Conservation (phyloP, 2,329 filamentous ascomycete genomes). For the Fusarium longipes region DNA sequence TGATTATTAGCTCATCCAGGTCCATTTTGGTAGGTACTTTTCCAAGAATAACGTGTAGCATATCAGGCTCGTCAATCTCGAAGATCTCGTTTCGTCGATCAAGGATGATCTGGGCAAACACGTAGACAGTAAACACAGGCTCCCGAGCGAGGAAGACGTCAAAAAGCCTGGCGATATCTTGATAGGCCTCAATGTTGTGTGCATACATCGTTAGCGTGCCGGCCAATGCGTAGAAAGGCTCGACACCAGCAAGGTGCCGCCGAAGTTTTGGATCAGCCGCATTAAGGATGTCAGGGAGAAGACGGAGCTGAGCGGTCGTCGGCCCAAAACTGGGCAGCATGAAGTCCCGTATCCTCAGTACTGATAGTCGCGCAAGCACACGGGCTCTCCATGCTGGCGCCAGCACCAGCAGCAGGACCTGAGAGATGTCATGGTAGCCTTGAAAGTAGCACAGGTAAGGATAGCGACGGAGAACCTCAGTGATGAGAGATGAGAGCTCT, state of each 20-base stretch:
- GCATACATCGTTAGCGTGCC: conserved; percentile 96
- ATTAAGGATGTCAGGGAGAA: conserved; percentile 85
- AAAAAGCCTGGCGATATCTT: conserved; percentile 89
- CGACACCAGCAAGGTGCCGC: conserved; percentile 78
- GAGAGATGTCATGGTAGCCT: conserved; percentile 98
- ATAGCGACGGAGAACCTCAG: conserved; percentile 80
- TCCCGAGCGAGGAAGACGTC: conserved; percentile 90
- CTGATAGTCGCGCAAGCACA: conserved; percentile 82
- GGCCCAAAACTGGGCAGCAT: conserved; percentile 91
- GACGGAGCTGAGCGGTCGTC: conserved; percentile 83
- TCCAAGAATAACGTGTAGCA: conserved; percentile 88
- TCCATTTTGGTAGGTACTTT: conserved; percentile 86
- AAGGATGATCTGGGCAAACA: conserved; percentile 90
- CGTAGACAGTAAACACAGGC: conserved; percentile 88
- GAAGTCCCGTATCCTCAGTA: conserved; percentile 93
- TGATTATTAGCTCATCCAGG: conserved; percentile 79
- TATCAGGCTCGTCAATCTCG: conserved; percentile 90
- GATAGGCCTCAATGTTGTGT: conserved; percentile 92
- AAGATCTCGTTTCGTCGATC: conserved; percentile 86
- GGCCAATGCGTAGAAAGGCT: conserved; percentile 93
- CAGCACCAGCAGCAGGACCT: conserved; percentile 91
- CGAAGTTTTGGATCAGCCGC: conserved; percentile 78
- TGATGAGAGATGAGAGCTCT: conserved; percentile 84
- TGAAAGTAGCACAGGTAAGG: conserved; percentile 96
- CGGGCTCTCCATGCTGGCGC: conserved; percentile 68